Percentiles rank a stretch among this genome's conserved stretches.
phyloP scores from a whole-genome alignment of 1,284 basidiomycete species.

The Phenoliferia sp. region DNA sequence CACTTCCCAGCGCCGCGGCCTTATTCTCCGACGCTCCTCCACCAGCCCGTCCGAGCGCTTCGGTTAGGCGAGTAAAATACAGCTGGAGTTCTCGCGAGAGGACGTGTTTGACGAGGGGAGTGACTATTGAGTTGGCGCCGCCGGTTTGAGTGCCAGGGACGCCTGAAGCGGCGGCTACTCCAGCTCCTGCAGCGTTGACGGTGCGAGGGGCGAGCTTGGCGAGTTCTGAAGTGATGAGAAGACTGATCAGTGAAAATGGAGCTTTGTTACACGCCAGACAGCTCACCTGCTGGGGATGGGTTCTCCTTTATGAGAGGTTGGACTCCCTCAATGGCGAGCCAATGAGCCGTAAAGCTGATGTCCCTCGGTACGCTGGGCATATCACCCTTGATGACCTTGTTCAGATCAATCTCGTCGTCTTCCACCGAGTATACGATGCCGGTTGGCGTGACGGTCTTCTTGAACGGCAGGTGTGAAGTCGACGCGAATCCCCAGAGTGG shows the following conservation, averaged over 20 bases:
- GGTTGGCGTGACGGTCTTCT: constrained; percentile 42
- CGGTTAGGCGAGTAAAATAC: constrained; percentile 88
- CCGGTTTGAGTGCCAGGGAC: constrained; percentile 41
- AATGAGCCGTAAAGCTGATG: constrained; percentile 59
- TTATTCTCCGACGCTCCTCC: constrained; percentile 53
- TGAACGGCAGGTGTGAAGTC: constrained; percentile 34
- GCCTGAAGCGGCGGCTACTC: constrained; percentile 30
- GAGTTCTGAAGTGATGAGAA: constrained; percentile 19
- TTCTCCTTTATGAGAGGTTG: constrained; percentile 96
- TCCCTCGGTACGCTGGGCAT: constrained; percentile 71
- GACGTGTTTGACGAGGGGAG: constrained; percentile 70
- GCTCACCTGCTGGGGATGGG: constrained; percentile 56
- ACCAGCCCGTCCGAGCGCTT: constrained; percentile 66
- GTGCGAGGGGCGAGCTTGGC: constrained; percentile 21
- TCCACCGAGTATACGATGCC: constrained; percentile 78
- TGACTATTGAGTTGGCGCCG: constrained; percentile 46
- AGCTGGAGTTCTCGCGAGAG: constrained; percentile 91
- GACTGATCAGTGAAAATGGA: background rate
- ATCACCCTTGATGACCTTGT: constrained; percentile 76
- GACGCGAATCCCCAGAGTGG: constrained; percentile 39
- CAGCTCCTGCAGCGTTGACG: constrained; percentile 23
- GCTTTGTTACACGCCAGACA: background rate
- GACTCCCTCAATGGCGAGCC: constrained; percentile 89
- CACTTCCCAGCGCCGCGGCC: constrained; percentile 80
- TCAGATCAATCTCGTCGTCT: constrained; percentile 97